phyloP scores from a whole-genome alignment of 176 grass and related monocot species.

The Hordeum marinum region DNA sequence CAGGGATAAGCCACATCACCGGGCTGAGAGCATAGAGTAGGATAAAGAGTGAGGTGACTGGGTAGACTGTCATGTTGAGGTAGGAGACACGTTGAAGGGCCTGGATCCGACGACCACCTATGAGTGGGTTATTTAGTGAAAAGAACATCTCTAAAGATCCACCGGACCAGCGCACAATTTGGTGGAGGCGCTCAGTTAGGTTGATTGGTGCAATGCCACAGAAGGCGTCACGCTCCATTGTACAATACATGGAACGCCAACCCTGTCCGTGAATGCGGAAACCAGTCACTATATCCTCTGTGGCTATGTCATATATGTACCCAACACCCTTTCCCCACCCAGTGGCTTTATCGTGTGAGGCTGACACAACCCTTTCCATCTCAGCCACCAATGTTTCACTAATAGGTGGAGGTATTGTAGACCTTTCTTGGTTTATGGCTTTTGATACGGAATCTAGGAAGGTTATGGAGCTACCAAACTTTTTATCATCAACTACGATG shows the following conservation, averaged over 20 bases:
- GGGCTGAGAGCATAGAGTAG: slow-evolving; percentile 25
- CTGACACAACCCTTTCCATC: slow-evolving; percentile 12
- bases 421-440: background rate
- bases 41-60: slow-evolving; percentile 23
- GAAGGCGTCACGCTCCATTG: slow-evolving; percentile 4
- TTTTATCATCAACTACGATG: background rate
- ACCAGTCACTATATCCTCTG: slow-evolving; percentile 33
- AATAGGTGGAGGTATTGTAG: background rate
- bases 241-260: slow-evolving; percentile 32
- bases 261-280: slow-evolving; percentile 32
- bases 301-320: slow-evolving; percentile 32
- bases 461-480: slow-evolving; percentile 5
- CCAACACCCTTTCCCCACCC: slow-evolving; percentile 21
- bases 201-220: slow-evolving; percentile 30
- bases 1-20: slow-evolving; percentile 31
- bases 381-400: background rate
- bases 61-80: slow-evolving; percentile 35
- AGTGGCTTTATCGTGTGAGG: background rate
- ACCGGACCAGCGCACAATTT: slow-evolving; percentile 29
- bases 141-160: slow-evolving; percentile 44
- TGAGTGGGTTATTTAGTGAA: slow-evolving; percentile 24
- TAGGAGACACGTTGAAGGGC: background rate
- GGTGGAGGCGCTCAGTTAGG: slow-evolving; percentile 33
- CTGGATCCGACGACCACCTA: background rate
- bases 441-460: background rate